Conservation (phyloP, 2,329 filamentous ascomycete genomes). For the Diaporthe batatas region DNA sequence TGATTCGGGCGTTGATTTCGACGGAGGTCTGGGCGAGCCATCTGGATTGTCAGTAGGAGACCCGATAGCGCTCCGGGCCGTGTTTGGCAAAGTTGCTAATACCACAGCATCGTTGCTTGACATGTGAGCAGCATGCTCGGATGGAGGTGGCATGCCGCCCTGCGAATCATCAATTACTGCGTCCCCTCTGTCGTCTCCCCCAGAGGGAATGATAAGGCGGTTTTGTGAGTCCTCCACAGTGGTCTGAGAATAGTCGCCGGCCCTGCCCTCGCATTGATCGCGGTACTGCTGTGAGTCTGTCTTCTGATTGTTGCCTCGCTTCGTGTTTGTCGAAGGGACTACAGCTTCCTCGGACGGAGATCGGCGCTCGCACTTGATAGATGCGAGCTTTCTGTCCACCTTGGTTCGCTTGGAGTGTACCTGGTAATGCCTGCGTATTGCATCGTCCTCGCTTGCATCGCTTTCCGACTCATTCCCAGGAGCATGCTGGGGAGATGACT, state of each 20-base stretch:
- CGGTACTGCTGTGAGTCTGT: conserved; percentile 43
- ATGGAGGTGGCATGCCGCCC: background rate
- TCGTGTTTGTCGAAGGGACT: conserved; percentile 52
- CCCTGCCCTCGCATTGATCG: conserved; percentile 42
- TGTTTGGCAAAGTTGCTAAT: conserved; percentile 36
- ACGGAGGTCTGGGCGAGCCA: conserved; percentile 4
- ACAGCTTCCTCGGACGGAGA: conserved; percentile 54
- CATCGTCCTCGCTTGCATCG: conserved; percentile 49
- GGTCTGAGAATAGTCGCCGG: conserved; percentile 42
- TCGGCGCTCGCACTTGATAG: conserved; percentile 54
- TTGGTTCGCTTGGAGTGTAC: conserved; percentile 56
- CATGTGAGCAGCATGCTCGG: background rate
- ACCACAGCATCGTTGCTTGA: conserved; percentile 39
- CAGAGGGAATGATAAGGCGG: background rate
- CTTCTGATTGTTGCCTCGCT: conserved; percentile 42
- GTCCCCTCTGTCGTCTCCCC: background rate
- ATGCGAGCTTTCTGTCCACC: conserved; percentile 56
- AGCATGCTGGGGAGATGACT: conserved; percentile 40
- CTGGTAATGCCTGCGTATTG: conserved; percentile 53
- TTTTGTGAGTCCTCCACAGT: conserved; percentile 45
- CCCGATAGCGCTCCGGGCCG: conserved; percentile 21
- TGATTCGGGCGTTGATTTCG: background rate
- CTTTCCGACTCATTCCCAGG: conserved; percentile 36
- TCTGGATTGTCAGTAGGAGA: conserved; percentile 31
- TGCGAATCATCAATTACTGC: conserved; percentile 38